Base-by-base conservation (phyloP, 78 protist genomes). In the Mastigamoeba balamuthi region DNA sequence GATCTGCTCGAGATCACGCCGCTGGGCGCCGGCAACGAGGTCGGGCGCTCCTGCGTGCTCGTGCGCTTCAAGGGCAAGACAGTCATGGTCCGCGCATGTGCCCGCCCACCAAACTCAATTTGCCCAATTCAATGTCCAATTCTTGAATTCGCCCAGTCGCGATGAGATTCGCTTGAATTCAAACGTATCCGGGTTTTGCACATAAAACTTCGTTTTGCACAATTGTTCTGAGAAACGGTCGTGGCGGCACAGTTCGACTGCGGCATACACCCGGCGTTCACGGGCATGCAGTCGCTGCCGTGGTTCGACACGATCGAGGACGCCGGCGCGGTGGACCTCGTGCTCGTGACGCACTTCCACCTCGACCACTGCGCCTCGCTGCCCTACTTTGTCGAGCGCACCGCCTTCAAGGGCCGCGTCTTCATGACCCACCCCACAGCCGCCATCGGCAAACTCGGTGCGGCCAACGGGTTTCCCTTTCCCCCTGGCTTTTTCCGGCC, bases 341-440 rank as follows among this genome's bases (percentile, higher is more conserved):
- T 93, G 29, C 85, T 96, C 25, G 84, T 96, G 44, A 90, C 91
- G 30, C 99, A 94, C 75, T 91, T 95, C 64, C 98, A 94, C 69
- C 52, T 94, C 37, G 97, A 94, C 75, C 99, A 93, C 79, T 75
- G 88, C 72, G 99, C 90, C 44, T 80, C 95, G 1, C 88, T 94
- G 28, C 99, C 97, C 2, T 85, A 89, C 72, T 76, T 95, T 30
- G 28, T 81, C 6, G 74, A 75, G 6, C 44, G 92, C 63, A 93
- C 98, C 1, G 29, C 65, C 5, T 97, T 95, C 68, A 63, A 75
- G 30, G 99, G 98, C 35, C 79, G 81, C 25, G 80, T 91, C 6
- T 92, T 78, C 78, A 97, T 97, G 99, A 97, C 98, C 29, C 95
- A 83, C 39, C 95, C 99, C 8, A 96, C 99, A 0, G 87, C 80